Evolutionary conservation across 1,284 basidiomycete species (phyloP).

Genomic region (Pseudozyma sp.): DNA sequence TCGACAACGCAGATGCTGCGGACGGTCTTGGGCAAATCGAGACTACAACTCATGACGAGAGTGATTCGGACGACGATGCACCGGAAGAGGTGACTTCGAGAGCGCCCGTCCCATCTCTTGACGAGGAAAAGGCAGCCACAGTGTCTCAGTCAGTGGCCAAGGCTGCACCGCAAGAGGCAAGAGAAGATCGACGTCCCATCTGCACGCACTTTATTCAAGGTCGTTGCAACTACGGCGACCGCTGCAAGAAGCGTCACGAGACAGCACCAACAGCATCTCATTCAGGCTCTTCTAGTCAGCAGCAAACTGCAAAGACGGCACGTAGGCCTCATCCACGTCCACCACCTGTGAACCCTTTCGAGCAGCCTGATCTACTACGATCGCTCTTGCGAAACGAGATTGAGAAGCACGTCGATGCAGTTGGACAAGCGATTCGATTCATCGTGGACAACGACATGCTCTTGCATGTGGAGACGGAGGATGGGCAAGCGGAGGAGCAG

Average conservation of each 20-base stretch:
- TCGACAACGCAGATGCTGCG: not conserved
- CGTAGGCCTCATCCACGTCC: slow-evolving; percentile 53
- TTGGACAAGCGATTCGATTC: slow-evolving; percentile 93
- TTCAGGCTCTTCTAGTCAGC: not conserved
- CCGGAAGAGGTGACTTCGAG: slow-evolving; percentile 41
- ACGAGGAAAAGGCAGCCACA: not conserved
- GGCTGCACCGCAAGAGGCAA: not conserved
- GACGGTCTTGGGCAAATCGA: not conserved
- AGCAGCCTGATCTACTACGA: slow-evolving; percentile 61
- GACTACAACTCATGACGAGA: not conserved
- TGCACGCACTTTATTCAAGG: slow-evolving; percentile 57
- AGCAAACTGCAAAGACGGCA: slow-evolving; percentile 20
- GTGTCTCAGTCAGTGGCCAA: not conserved
- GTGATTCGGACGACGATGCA: slow-evolving; percentile 28
- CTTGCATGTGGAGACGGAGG: slow-evolving; percentile 80
- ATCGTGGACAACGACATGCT: slow-evolving; percentile 92
- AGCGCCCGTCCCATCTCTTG: not conserved
- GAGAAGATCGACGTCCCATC: slow-evolving; percentile 28
- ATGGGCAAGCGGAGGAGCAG: slow-evolving; percentile 80
- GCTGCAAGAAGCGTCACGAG: slow-evolving; percentile 55
- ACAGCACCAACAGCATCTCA: not conserved
- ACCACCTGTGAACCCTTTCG: slow-evolving; percentile 62
- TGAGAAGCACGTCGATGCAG: slow-evolving; percentile 86
- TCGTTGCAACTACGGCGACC: slow-evolving; percentile 55
- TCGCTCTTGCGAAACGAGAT: slow-evolving; percentile 87